These are phyloP conservation scores for Penicillium taxi DNA, from an alignment of 495 filamentous ascomycete species.

Conservation along the genomic window DNA sequence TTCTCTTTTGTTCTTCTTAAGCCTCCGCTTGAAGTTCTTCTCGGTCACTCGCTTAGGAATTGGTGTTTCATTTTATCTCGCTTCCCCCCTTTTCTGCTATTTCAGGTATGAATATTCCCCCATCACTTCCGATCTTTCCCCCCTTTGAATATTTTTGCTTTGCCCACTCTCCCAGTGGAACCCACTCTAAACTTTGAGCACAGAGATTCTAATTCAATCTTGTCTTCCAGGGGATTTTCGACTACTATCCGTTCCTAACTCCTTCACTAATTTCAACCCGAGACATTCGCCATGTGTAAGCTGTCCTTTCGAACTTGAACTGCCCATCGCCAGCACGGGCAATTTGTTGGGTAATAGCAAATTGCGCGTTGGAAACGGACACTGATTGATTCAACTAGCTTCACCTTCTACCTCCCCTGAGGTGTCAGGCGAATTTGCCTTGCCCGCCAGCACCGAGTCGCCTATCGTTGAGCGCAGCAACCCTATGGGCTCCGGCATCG, in stretches of 20 bases:
- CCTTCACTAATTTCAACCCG: slow-evolving; percentile 6
- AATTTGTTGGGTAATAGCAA: too few relatives aligned
- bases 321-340: background rate
- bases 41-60: slow-evolving; percentile 11
- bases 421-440: slow-evolving; percentile 28
- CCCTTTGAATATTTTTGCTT: slow-evolving; percentile 8
- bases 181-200: background rate
- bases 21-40: slow-evolving; percentile 3
- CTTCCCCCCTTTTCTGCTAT: slow-evolving; percentile 4
- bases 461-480: slow-evolving; percentile 55
- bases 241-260: slow-evolving; percentile 1
- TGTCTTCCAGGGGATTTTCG: slow-evolving; percentile 23
- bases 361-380: slow-evolving; percentile 10
- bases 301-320: slow-evolving; percentile 6
- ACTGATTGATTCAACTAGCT: slow-evolving; percentile 32
- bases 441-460: slow-evolving; percentile 46
- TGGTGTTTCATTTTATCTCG: slow-evolving; percentile 5
- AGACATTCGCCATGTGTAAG: slow-evolving; percentile 40
- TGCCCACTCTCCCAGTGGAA: slow-evolving; percentile 3
- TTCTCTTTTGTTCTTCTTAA: slow-evolving; percentile 20
- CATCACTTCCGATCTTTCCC: slow-evolving; percentile 10
- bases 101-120: slow-evolving; percentile 12
- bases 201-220: background rate
- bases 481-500: slow-evolving; percentile 50
- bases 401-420: slow-evolving; percentile 29